phyloP scores from a whole-genome alignment of 2,329 filamentous ascomycete species.

The Fusarium sp. region DNA sequence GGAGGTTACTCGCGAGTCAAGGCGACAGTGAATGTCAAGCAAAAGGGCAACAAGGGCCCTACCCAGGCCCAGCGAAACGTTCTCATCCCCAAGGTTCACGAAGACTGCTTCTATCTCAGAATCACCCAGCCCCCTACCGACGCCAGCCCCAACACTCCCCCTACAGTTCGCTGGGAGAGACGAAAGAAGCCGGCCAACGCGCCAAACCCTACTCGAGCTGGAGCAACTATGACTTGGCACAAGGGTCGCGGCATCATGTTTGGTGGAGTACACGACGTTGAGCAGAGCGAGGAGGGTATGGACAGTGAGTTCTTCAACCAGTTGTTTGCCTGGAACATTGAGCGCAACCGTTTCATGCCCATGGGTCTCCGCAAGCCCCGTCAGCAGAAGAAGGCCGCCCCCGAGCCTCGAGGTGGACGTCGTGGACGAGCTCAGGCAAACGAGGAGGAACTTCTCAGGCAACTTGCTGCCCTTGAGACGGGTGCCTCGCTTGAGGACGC shows the following conservation, averaged over 20 bases:
- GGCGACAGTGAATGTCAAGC: slow-evolving; percentile 71
- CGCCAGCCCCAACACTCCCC: slow-evolving; percentile 72
- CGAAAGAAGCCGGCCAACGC: slow-evolving; percentile 92
- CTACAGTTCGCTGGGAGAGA: slow-evolving; percentile 88
- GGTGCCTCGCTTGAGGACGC: slow-evolving; percentile 72
- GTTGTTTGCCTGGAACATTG: slow-evolving; percentile 93
- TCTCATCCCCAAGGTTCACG: slow-evolving; percentile 88
- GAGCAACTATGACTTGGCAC: slow-evolving; percentile 93
- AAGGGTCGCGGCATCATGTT: slow-evolving; percentile 94
- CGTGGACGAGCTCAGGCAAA: slow-evolving; percentile 87
- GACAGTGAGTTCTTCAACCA: slow-evolving; percentile 98
- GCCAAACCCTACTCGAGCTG: slow-evolving; percentile 85
- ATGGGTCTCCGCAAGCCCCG: slow-evolving; percentile 81
- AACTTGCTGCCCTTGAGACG: slow-evolving; percentile 86
- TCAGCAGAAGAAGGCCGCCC: slow-evolving; percentile 68
- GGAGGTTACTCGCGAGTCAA: slow-evolving; percentile 96
- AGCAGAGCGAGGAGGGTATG: slow-evolving; percentile 92
- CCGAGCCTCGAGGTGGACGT: slow-evolving; percentile 65
- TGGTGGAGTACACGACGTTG: slow-evolving; percentile 93
- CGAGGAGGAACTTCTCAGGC: slow-evolving; percentile 89
- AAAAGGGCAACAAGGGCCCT: slow-evolving; percentile 64
- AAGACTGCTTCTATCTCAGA: slow-evolving; percentile 93
- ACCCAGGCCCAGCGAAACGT: slow-evolving; percentile 75
- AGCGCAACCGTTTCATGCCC: slow-evolving; percentile 94
- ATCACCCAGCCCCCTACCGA: slow-evolving; percentile 80